Evolutionary conservation across 2,329 filamentous ascomycete species (phyloP), one percentile per base, ranked within the genome.

Genomic region (Rutstroemia sydowiana): DNA sequence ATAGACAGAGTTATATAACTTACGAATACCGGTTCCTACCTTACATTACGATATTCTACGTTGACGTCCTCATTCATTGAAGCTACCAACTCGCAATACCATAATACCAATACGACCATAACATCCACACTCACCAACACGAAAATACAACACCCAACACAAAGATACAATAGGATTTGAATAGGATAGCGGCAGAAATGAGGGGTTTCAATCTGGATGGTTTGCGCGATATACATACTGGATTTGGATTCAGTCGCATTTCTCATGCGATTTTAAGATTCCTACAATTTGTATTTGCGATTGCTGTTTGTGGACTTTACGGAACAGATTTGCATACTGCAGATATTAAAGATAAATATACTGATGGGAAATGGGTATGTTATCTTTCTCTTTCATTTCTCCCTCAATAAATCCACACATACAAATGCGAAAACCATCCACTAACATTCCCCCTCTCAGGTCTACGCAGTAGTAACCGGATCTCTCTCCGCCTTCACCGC

Each of bases 301-400:
- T 95, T 52, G 78, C 85, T 1, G 85, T 93, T 50, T 83, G 85
- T 58, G 90, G 86, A 1, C 78, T 95, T 18, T 95, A 93, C 59
- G 87, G 82, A 32, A 70, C 76, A 21, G 86, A 92, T 64, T 70
- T 93, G 5, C 69, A 79, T 55, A 68, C 69, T 20, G 79, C 81
- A 1, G 66, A 71, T 34, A 69, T 78, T 16, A 65, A 72, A 4
- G 65, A 74, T 49, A 72, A 71, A 37, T 75, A 79, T 55, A 67
- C 71, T 2, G 78, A 87, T 63, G 74, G 79, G 2, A 85, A 83
- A 78, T 93, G 86, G 86, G 82, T 88, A 68, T 61, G 76, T 67
- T 34, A 34, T 39, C 39, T 36, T 16, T 30, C 42, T 28, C 36
- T 31, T 1, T 23, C n/a, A 6, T 50, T 31, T 18, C 23, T 9